Base-by-base conservation (phyloP, 345 rosid genomes). In the Turritis glabra region DNA sequence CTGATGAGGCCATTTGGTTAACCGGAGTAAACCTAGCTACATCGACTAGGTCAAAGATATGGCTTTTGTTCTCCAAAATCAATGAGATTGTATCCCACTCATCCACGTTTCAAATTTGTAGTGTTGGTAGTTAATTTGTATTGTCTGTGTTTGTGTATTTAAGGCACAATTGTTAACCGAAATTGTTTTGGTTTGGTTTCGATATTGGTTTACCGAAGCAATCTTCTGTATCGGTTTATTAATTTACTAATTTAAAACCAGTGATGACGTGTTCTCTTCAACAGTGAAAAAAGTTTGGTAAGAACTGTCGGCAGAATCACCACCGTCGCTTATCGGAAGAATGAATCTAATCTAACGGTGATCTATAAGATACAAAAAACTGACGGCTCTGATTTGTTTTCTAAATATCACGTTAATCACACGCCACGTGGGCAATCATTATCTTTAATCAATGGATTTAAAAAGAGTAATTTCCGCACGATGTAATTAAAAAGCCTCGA, bases 261-360 rank as follows among this genome's bases (percentile, higher is more conserved):
- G 30, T 61, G 21, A 46, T 61, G 21, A 46, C 19, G 43, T 64
- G 29, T 30, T 30, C 23, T n/a, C 1, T 21, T 48, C 38, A 8
- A 43, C 41, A 46, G 15, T 66, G 1, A 23, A 35, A 2, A 14
- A 14, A 8, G 46, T 37, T 75, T 27, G 22, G 68, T 59, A 27
- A 27, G 61, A 58, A 30, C 37, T 59, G 74, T 75, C 69, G 55
- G 63, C 67, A n/a, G 15, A 29, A 48, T 66, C 53, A 14, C 2
- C 29, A 26, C 73, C 73, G 67, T 67, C 18, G 29, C 27, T 19
- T 67, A 18, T 14, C 0, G 1, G 7, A 67, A 66, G 7, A 12
- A 21, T 19, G 10, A 67, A 40, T 66, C 14, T 56, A 57, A 66
- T 74, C 72, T 56, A 67, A 67, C 66, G 73, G 60, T 22, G 1